Evolutionary conservation across 306 rosid genomes (phyloP).

Genomic region (Quercus bicolor): DNA sequence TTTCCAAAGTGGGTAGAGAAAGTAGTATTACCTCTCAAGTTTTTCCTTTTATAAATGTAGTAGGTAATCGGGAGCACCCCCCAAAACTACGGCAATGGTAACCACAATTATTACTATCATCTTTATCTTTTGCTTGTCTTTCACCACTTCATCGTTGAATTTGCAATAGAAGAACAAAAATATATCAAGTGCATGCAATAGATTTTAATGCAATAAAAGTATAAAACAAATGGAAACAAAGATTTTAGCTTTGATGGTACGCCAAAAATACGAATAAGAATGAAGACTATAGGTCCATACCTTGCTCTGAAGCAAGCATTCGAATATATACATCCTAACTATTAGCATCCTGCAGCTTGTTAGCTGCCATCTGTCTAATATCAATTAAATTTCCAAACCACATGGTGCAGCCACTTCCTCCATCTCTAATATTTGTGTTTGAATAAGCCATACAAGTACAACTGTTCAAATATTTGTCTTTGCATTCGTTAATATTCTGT

Average conservation of each 20-base stretch:
- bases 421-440: too few species aligned
- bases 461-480: slow-evolving; percentile 36
- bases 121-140: slow-evolving; percentile 12
- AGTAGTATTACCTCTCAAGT: too few species aligned
- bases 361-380: slow-evolving; percentile 20
- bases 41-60: too few species aligned
- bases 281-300: too few species aligned
- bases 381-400: slow-evolving; percentile 37
- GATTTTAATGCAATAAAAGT: background rate
- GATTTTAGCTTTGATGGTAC: too few species aligned
- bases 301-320: too few species aligned
- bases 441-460: slow-evolving; percentile 62
- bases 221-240: background rate
- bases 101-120: slow-evolving; percentile 20
- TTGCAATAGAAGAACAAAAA: background rate
- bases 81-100: background rate
- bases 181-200: background rate
- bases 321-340: too few species aligned
- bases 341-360: slow-evolving; percentile 31
- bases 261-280: too few species aligned
- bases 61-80: too few species aligned
- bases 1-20: too few species aligned
- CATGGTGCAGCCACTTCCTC: too few species aligned
- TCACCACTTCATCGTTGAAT: background rate
- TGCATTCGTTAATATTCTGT: slow-evolving; percentile 40